Conservation (phyloP, 805 yeast species). For the Sugiyamaella valdiviana region DNA sequence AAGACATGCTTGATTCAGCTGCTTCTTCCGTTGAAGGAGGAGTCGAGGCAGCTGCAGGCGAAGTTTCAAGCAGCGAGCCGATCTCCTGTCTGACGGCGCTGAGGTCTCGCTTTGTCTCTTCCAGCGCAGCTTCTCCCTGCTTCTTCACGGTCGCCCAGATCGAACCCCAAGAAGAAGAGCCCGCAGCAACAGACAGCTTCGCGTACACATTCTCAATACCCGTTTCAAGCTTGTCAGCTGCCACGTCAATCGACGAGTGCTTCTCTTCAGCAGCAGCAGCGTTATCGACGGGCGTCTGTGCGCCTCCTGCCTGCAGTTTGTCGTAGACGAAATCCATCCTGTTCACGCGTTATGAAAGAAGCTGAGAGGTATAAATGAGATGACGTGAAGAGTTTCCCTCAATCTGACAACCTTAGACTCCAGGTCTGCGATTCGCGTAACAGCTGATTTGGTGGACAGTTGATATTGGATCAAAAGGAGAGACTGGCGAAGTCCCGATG, state of each 20-base stretch:
- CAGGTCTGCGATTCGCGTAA: too few species aligned
- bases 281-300: conserved; percentile 7
- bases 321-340: conserved; percentile 20
- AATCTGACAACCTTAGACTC: too few species aligned
- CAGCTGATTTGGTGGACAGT: too few species aligned
- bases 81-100: conserved; percentile 15
- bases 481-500: too few species aligned
- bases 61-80: conserved; percentile 1
- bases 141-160: conserved; percentile 28
- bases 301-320: conserved; percentile 12
- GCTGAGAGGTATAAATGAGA: not conserved
- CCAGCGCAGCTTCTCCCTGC: conserved; percentile 25
- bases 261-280: conserved; percentile 1
- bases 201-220: conserved; percentile 23
- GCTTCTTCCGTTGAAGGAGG: not conserved
- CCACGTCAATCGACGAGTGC: conserved; percentile 20
- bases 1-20: conserved; percentile 1
- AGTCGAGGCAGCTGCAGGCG: not conserved
- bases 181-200: conserved; percentile 7
- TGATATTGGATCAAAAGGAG: too few species aligned
- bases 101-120: conserved; percentile 26
- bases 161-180: conserved; percentile 21
- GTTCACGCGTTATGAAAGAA: not conserved
- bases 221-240: conserved; percentile 24
- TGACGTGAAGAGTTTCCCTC: too few species aligned